phyloP scores from a whole-genome alignment of 306 rosid genomes.

The Corylus heterophylla region DNA sequence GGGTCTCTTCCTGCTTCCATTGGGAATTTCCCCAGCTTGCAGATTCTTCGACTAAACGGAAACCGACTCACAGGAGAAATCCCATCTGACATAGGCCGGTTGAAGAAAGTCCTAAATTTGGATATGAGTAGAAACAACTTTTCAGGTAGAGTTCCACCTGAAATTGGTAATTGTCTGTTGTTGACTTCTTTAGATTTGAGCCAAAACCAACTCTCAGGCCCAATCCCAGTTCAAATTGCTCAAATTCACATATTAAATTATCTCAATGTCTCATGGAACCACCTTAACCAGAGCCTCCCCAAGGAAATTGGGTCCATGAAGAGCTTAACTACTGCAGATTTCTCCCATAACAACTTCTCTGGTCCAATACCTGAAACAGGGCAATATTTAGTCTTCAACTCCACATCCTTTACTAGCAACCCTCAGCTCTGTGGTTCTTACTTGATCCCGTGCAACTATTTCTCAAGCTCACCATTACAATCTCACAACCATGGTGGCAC shows the following conservation, averaged over 20 bases:
- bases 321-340: constrained; percentile 82
- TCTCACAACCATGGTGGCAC: constrained; percentile 25
- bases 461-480: constrained; percentile 32
- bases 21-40: constrained; percentile 66
- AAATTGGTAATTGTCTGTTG: constrained; percentile 53
- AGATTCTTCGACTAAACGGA: constrained; percentile 60
- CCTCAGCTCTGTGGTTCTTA: constrained; percentile 74
- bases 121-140: constrained; percentile 80
- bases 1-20: constrained; percentile 70
- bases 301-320: constrained; percentile 65
- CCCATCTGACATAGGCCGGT: constrained; percentile 61
- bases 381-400: constrained; percentile 64
- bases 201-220: constrained; percentile 81
- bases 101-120: constrained; percentile 56
- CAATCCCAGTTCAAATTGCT: constrained; percentile 66
- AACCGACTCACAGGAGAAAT: constrained; percentile 71
- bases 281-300: constrained; percentile 65
- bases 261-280: constrained; percentile 87
- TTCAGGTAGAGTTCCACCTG: constrained; percentile 66
- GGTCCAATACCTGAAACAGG: constrained; percentile 76
- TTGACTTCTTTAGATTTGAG: constrained; percentile 81
- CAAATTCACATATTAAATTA: constrained; percentile 72
- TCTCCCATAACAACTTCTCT: constrained; percentile 77
- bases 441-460: constrained; percentile 49
- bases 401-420: constrained; percentile 67